Percentiles rank a stretch among this genome's conserved stretches.
These are phyloP conservation scores for Shiraia sp. DNA, from an alignment of 2,329 filamentous ascomycete genomes.

Conservation along the genomic window DNA sequence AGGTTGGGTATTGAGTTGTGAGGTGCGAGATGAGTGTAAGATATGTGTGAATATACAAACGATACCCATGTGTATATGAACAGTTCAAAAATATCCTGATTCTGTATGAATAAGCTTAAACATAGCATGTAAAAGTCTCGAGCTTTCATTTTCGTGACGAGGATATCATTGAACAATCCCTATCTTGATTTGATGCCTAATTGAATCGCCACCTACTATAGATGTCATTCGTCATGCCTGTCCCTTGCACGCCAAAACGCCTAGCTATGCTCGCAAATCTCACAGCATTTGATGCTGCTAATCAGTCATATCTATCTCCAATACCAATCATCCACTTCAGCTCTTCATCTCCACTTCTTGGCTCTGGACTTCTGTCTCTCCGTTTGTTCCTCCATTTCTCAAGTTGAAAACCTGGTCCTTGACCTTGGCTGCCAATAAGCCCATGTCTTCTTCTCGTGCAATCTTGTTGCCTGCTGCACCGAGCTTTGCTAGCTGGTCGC, in stretches of 20 bases:
- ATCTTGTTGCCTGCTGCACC: conserved; percentile 65
- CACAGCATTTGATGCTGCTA: not conserved
- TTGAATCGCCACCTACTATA: too few relatives aligned
- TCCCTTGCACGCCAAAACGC: conserved; percentile 3
- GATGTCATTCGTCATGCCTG: too few relatives aligned
- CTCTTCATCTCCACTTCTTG: conserved; percentile 39
- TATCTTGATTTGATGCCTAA: too few relatives aligned
- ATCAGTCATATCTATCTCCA: not conserved
- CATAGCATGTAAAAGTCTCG: too few relatives aligned
- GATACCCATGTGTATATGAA: too few relatives aligned
- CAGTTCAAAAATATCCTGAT: too few relatives aligned
- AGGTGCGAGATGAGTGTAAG: not conserved
- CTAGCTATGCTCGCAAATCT: conserved; percentile 5
- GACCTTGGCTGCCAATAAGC: conserved; percentile 63
- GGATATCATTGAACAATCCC: too few relatives aligned
- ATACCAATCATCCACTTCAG: conserved; percentile 10
- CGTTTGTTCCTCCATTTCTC: conserved; percentile 3
- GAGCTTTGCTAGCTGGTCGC: conserved; percentile 60
- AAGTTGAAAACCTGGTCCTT: conserved; percentile 64
- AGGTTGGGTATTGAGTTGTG: conserved; percentile 27
- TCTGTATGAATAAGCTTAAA: too few relatives aligned
- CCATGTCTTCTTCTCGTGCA: conserved; percentile 65
- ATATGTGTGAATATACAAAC: not conserved
- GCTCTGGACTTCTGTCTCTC: conserved; percentile 8
- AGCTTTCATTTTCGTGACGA: too few relatives aligned